phyloP scores from a whole-genome alignment of 257 asterid genomes.

The Cynanchum wilfordii region DNA sequence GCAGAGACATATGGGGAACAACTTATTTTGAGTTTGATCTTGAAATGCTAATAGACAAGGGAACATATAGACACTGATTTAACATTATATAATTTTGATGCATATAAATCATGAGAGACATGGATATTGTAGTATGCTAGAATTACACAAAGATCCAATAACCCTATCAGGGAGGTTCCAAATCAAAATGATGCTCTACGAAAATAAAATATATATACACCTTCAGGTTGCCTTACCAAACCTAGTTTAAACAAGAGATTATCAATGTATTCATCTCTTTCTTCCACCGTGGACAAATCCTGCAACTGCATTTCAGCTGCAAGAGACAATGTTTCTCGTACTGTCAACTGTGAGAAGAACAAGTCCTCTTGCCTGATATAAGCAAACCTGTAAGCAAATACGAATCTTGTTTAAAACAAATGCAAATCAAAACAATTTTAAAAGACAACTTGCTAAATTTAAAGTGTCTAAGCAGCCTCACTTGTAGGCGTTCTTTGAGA shows the following conservation, averaged over 20 bases:
- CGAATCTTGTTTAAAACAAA: neutral
- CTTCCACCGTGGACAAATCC: constrained; percentile 60
- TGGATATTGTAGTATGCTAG: neutral
- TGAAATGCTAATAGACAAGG: neutral
- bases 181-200: constrained; percentile 5
- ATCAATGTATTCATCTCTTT: constrained; percentile 73
- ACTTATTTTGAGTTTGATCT: neutral
- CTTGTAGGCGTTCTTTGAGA: constrained; percentile 69
- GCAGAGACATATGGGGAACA: neutral
- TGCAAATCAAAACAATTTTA: constrained; percentile 1
- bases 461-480: constrained; percentile 22
- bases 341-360: constrained; percentile 95
- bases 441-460: neutral
- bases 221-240: constrained; percentile 51
- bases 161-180: constrained; percentile 1
- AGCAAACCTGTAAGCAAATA: constrained; percentile 60
- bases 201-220: constrained; percentile 7
- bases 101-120: neutral
- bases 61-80: neutral
- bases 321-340: constrained; percentile 89
- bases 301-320: constrained; percentile 96
- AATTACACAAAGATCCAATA: neutral
- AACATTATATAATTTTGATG: neutral
- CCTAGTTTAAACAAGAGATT: constrained; percentile 73
- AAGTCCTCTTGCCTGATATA: constrained; percentile 94